phyloP scores from a whole-genome alignment of 78 protist genomes.

The Guillardia theta region DNA sequence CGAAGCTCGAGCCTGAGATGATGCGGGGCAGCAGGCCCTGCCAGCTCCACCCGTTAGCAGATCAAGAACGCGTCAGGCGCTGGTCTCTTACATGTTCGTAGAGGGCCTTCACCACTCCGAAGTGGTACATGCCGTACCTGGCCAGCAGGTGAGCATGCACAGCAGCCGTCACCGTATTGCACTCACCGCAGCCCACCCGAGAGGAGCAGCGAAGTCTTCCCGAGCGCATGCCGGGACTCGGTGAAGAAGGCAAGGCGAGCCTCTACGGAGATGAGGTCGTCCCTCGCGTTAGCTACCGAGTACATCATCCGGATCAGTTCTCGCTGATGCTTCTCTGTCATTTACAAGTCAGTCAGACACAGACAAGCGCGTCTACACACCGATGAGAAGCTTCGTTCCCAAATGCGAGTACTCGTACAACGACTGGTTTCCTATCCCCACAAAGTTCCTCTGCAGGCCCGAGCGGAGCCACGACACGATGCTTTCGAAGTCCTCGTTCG shows the following conservation, averaged over 20 bases:
- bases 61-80: too few species aligned
- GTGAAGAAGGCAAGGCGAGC: neutral
- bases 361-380: neutral
- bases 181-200: neutral
- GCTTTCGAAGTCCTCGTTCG: neutral
- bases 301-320: neutral
- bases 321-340: neutral
- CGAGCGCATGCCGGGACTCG: neutral
- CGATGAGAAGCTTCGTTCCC: neutral
- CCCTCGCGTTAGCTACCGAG: neutral
- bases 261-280: neutral
- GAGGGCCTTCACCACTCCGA: conserved; percentile 41
- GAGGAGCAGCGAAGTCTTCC: neutral
- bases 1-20: conserved; percentile 54
- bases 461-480: neutral
- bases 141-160: too few species aligned
- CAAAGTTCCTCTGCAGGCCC: neutral
- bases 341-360: neutral
- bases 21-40: conserved; percentile 35
- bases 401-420: neutral
- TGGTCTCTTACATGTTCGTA: too few species aligned
- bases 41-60: neutral
- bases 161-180: too few species aligned
- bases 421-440: neutral
- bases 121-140: neutral